Conservation (phyloP, 495 filamentous ascomycete species). For the Pyrenopolyporus hunteri region DNA sequence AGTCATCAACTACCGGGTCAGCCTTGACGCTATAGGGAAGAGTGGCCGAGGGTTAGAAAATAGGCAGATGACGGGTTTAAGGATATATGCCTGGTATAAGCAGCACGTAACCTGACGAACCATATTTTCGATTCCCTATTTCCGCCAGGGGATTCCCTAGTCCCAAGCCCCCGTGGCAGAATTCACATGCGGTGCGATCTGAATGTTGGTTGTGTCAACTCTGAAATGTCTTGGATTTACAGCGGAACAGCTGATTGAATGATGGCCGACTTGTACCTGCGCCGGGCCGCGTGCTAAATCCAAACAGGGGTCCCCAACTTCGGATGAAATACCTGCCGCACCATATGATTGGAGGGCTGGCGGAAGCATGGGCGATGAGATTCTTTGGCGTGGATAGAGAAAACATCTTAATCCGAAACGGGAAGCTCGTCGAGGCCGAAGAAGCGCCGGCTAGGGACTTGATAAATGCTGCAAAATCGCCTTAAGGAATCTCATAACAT, state of each 20-base stretch:
- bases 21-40: slow-evolving; percentile 1
- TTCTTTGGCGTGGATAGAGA: slow-evolving; percentile 17
- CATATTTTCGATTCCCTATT: background rate
- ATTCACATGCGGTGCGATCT: slow-evolving; percentile 39
- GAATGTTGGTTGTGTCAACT: slow-evolving; percentile 23
- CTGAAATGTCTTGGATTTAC: slow-evolving; percentile 29
- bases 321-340: slow-evolving; percentile 10
- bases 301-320: slow-evolving; percentile 23
- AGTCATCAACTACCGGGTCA: slow-evolving; percentile 19
- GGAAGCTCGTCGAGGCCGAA: slow-evolving; percentile 40
- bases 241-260: slow-evolving; percentile 30
- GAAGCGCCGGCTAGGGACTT: slow-evolving; percentile 40
- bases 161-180: slow-evolving; percentile 25
- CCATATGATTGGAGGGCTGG: slow-evolving; percentile 24
- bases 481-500: slow-evolving; percentile 1
- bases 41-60: slow-evolving; percentile 11
- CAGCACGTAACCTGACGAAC: slow-evolving; percentile 13
- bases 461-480: slow-evolving; percentile 25
- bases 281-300: slow-evolving; percentile 34
- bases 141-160: background rate
- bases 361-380: slow-evolving; percentile 10
- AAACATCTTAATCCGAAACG: slow-evolving; percentile 27
- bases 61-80: slow-evolving; percentile 30
- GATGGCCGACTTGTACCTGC: slow-evolving; percentile 32
- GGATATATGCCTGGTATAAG: slow-evolving; percentile 19